Conservation (phyloP, 306 rosid species). For the Crataegus laevigata region DNA sequence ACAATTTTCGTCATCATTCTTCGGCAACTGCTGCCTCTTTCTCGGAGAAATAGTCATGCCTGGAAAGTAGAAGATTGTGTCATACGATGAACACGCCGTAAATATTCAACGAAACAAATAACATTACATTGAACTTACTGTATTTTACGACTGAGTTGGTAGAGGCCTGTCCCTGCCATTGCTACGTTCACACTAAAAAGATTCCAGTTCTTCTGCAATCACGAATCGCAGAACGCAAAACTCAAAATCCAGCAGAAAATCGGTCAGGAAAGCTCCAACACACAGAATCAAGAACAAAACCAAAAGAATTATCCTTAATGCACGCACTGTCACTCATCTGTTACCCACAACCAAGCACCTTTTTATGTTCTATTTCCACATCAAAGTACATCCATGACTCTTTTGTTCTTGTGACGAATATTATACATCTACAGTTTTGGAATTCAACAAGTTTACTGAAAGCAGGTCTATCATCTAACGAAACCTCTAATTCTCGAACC, state of each 20-base stretch:
- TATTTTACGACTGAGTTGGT: constrained; percentile 81
- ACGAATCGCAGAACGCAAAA: background rate
- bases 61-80: constrained; percentile 14
- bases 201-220: constrained; percentile 92
- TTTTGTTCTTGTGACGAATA: background rate
- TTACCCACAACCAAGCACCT: background rate
- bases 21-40: constrained; percentile 37
- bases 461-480: background rate
- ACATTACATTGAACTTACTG: constrained; percentile 34
- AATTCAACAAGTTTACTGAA: background rate
- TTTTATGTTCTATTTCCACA: background rate
- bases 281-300: background rate
- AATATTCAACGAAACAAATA: background rate
- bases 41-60: constrained; percentile 76
- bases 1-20: constrained; percentile 61
- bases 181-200: constrained; percentile 82
- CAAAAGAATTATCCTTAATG: background rate
- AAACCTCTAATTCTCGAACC: background rate
- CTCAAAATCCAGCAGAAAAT: background rate
- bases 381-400: background rate
- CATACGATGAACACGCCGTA: background rate
- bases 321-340: background rate
- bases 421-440: background rate
- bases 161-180: constrained; percentile 88
- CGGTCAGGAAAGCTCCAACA: background rate